phyloP scores from a whole-genome alignment of 805 yeast species.

The Saturnispora saitoi region DNA sequence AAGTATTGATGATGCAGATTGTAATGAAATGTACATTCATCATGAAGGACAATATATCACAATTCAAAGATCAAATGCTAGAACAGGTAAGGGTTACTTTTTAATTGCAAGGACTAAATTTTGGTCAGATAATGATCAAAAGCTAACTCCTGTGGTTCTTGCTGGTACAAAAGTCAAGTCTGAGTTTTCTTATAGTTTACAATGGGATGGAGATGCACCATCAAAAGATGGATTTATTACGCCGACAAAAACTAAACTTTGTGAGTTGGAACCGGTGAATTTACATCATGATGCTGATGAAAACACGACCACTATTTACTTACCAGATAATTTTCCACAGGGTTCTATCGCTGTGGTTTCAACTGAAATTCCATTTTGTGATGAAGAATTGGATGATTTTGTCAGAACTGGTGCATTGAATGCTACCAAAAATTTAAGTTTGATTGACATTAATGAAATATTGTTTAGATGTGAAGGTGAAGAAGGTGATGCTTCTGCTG shows the following conservation, averaged over 20 bases:
- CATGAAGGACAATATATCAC: slow-evolving; percentile 91
- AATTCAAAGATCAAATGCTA: slow-evolving; percentile 75
- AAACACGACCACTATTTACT: slow-evolving; percentile 42
- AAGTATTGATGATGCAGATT: slow-evolving; percentile 43
- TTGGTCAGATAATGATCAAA: slow-evolving; percentile 38
- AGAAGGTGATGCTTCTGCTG: slow-evolving; percentile 73
- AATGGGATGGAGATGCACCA: slow-evolving; percentile 20
- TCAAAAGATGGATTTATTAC: slow-evolving; percentile 28
- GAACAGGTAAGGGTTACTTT: slow-evolving; percentile 82
- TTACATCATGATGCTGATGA: slow-evolving; percentile 36
- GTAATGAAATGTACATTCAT: slow-evolving; percentile 86
- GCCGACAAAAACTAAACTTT: slow-evolving; percentile 60
- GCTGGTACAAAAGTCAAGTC: slow-evolving; percentile 52
- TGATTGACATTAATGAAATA: slow-evolving; percentile 66
- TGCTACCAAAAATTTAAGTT: slow-evolving; percentile 52
- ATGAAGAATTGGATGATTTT: slow-evolving; percentile 52
- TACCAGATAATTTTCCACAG: slow-evolving; percentile 66
- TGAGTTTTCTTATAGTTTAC: slow-evolving; percentile 53
- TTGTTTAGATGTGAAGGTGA: slow-evolving; percentile 78
- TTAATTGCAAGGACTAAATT: slow-evolving; percentile 84
- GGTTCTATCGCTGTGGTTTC: slow-evolving; percentile 85
- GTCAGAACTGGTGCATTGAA: slow-evolving; percentile 70
- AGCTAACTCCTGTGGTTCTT: slow-evolving; percentile 47
- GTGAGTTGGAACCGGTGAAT: slow-evolving; percentile 41
- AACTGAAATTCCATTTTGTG: slow-evolving; percentile 61